These are phyloP conservation scores for Thymus quinquecostatus DNA, from an alignment of 257 asterid species.

Conservation along the genomic window DNA sequence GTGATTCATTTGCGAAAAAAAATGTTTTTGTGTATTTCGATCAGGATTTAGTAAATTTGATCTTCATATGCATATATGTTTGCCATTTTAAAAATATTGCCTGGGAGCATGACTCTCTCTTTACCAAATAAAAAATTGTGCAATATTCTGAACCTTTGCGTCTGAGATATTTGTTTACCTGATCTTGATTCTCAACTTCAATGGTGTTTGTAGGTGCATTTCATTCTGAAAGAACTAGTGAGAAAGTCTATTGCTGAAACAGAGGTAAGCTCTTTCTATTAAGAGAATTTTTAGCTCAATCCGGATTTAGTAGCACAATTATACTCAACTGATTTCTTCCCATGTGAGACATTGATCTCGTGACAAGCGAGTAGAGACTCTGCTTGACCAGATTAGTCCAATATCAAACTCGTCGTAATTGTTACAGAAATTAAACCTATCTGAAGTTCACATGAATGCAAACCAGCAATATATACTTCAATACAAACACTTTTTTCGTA, in stretches of 20 bases:
- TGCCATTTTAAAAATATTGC: not conserved
- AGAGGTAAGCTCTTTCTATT: conserved; percentile 51
- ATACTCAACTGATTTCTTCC: not conserved
- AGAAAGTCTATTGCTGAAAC: conserved; percentile 87
- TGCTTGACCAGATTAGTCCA: not conserved
- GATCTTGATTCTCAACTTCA: conserved; percentile 12
- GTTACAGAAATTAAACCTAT: not conserved
- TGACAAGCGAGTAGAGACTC: not conserved
- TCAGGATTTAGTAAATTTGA: not conserved
- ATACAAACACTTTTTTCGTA: not conserved
- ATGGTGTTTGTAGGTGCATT: conserved; percentile 66
- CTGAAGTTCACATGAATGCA: too few relatives aligned
- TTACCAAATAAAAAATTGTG: not conserved
- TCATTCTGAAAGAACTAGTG: conserved; percentile 87
- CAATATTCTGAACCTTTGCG: not conserved
- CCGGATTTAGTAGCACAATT: conserved; percentile 15
- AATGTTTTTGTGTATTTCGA: not conserved
- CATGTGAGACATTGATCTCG: not conserved
- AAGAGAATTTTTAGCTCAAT: conserved; percentile 13
- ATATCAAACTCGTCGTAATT: not conserved
- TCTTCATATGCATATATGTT: conserved; percentile 11
- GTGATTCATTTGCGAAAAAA: not conserved
- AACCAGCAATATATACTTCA: not conserved
- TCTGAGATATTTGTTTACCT: conserved; percentile 19
- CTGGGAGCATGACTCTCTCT: not conserved